Conservation (phyloP, 106 monocot species). For the Dioscorea alata region DNA sequence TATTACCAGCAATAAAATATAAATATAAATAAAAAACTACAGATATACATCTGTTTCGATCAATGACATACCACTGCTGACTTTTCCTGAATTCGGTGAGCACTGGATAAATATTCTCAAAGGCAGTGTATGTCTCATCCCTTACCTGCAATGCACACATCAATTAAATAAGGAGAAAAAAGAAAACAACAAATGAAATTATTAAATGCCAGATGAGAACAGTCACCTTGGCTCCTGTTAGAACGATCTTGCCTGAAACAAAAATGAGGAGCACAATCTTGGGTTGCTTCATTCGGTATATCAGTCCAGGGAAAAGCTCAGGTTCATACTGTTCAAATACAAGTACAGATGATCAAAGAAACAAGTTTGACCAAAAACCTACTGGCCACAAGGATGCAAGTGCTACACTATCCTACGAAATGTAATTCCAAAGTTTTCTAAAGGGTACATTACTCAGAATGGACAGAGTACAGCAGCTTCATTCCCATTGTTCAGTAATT, state of each 20-base stretch:
- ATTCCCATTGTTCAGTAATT: too few species aligned
- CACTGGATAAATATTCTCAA: slow-evolving; percentile 62
- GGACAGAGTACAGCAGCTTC: too few species aligned
- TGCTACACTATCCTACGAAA: too few species aligned
- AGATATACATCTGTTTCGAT: background rate
- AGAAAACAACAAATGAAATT: background rate
- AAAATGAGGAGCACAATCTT: slow-evolving; percentile 69
- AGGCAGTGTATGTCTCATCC: slow-evolving; percentile 56
- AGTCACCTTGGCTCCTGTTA: slow-evolving; percentile 69
- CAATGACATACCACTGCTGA: slow-evolving; percentile 34
- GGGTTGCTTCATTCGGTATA: slow-evolving; percentile 74
- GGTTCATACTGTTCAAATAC: slow-evolving; percentile 63
- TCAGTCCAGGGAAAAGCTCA: slow-evolving; percentile 65
- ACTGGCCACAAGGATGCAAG: too few species aligned
- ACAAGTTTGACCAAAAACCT: too few species aligned
- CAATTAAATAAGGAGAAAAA: background rate
- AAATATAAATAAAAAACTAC: too few species aligned
- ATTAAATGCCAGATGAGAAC: background rate
- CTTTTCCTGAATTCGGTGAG: slow-evolving; percentile 49
- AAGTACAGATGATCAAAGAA: background rate
- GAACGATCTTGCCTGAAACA: slow-evolving; percentile 75
- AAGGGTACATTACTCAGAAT: too few species aligned
- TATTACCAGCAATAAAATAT: too few species aligned
- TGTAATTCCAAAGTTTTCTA: too few species aligned
- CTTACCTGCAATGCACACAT: slow-evolving; percentile 29